Evolutionary conservation across 345 rosid species (phyloP), one percentile per base, ranked within the genome.

Genomic region (Clausena lansium): DNA sequence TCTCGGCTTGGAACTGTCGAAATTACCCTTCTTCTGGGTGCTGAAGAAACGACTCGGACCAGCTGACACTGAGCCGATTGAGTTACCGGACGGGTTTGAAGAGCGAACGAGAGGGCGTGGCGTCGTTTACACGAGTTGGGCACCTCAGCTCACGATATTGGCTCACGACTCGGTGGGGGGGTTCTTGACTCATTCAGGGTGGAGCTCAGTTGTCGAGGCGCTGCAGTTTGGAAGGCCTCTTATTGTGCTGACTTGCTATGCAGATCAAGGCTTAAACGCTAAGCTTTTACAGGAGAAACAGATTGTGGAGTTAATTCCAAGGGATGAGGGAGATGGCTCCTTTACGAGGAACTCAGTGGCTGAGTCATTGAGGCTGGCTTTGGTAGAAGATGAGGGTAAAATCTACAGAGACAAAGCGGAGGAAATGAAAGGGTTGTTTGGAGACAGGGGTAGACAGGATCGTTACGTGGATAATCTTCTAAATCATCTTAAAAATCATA

Each of bases 1-100:
- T 15, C 76, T 68, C 0, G 88, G 87, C 72, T 64, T 86, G 65
- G 91, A 88, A 76, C 58, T 50, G 11, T 85, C 88, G 1, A 75
- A 78, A 47, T 65, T 82, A 30, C 86, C 88, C 2, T 88, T 88
- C 75, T 83, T 88, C 1, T 88, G 88, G 88, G 86, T 70, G 17
- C 77, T 88, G 0, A 78, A 80, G 77, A 81, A 76, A 25, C 79
- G 4, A 17, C 50, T 41, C 0, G 84, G 83, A 39, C 66, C 3
- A 0, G 59, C 81, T 19, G 85, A 86, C 30, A 68, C 67, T 0
- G 87, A 86, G 41, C 10, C 52, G 5, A 8, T 52, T 1, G 75
- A 76, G 60, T 62, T 87, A 3, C 89, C 89, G 0, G 67, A 70
- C 0, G 89, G 89, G 4, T 85, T 89, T 28, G 83, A 78, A 22